A percentile compares a stretch with the other conserved stretches of the same genome.
phyloP scores from a whole-genome alignment of 106 monocot species.

The Xerophyta viscosa region DNA sequence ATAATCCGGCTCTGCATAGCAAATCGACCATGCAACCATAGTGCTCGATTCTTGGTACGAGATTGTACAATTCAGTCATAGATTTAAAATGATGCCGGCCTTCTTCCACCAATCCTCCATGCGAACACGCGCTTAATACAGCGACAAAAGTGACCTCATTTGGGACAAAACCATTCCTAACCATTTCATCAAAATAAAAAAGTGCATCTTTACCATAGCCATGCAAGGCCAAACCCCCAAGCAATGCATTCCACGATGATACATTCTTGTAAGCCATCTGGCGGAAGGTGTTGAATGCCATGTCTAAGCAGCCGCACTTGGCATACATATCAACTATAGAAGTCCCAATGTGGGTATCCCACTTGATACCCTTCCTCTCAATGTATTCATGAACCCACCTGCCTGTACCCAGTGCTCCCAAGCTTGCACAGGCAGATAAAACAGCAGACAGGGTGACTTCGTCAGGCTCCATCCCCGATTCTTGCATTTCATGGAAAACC shows the following conservation, averaged over 20 bases:
- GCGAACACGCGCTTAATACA: constrained; percentile 48
- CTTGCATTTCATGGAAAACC: constrained; percentile 36
- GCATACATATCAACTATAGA: constrained; percentile 70
- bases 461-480: constrained; percentile 43
- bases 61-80: constrained; percentile 34
- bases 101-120: constrained; percentile 48
- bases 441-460: constrained; percentile 52
- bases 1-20: constrained; percentile 46
- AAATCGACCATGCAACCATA: constrained; percentile 70
- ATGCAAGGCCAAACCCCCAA: constrained; percentile 47
- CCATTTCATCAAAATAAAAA: constrained; percentile 30
- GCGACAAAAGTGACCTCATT: constrained; percentile 61
- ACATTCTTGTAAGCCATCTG: constrained; percentile 46
- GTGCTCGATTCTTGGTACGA: constrained; percentile 49
- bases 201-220: constrained; percentile 38
- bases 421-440: constrained; percentile 70
- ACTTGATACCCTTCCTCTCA: constrained; percentile 28
- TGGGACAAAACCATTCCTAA: constrained; percentile 21
- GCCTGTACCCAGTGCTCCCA: constrained; percentile 44
- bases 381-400: constrained; percentile 62
- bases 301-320: constrained; percentile 47
- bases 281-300: constrained; percentile 28
- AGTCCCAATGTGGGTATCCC: constrained; percentile 56
- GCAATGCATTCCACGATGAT: constrained; percentile 58
- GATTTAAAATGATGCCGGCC: constrained; percentile 30